Base-by-base conservation (phyloP, 805 yeast species). In the Candida boidinii region DNA sequence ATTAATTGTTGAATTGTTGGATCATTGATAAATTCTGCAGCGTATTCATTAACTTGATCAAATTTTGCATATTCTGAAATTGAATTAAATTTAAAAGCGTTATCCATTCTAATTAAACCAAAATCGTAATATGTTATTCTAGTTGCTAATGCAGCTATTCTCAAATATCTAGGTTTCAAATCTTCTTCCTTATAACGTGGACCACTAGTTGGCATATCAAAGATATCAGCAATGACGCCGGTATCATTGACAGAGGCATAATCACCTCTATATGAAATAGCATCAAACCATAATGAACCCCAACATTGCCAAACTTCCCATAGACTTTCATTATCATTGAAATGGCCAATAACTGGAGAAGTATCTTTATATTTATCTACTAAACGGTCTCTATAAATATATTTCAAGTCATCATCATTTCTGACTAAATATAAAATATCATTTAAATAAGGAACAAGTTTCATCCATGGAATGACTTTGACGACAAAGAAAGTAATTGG, bases 281-380 rank as follows among this genome's bases (percentile, higher is more conserved):
- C 58, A 53, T 82, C 88, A 55, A 73, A 83, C 90, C 92, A 82
- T 26, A 83, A 51, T 0, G 86, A 71, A 2, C 94, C 94, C 86
- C 90, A 81, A 46, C 87, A 76, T 49, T 77, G 78, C 88, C 88
- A 82, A 15, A 77, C 80, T 54, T 83, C 94, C 27, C 82, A 75
- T 31, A 82, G 58, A 28, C 63, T 70, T 49, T 81, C 90, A 49
- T 72, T 67, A 30, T 70, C 62, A 41, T 73, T 66, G 44, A 74
- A 76, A n/a, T n/a, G n/a, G n/a, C n/a, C n/a, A n/a, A n/a, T n/a
- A n/a, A n/a, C n/a, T n/a, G n/a, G n/a, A n/a, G n/a, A n/a, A n/a
- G n/a, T n/a, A n/a, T n/a, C n/a, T n/a, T n/a, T n/a, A 42, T 68
- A 52, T 4, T 64, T 59, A n/a, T 79, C 41, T 27, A 66, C 53